Evolutionary conservation across 192 early-diverging fungal genomes (phyloP).

Genomic region (Phlyctochytrium bullatum): DNA sequence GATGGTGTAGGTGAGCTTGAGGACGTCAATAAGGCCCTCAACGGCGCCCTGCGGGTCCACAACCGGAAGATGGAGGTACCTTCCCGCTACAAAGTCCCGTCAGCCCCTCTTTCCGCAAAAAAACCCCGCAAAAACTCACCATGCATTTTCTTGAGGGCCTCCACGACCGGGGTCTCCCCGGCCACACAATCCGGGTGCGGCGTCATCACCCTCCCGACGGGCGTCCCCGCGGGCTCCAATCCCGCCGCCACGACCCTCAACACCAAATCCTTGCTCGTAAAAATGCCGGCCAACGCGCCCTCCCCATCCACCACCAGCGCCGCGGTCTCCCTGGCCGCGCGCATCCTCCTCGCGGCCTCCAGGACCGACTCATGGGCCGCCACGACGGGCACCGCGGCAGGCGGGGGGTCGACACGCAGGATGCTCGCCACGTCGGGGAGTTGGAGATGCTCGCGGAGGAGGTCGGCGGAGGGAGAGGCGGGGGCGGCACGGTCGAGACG

Average conservation of each 20-base stretch:
- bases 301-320: slow-evolving; percentile 41
- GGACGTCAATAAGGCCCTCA: slow-evolving; percentile 48
- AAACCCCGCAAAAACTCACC: slow-evolving; percentile 10
- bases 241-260: slow-evolving; percentile 48
- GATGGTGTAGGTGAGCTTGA: slow-evolving; percentile 47
- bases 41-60: slow-evolving; percentile 33
- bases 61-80: slow-evolving; percentile 51
- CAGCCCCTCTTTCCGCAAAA: not conserved
- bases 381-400: slow-evolving; percentile 30
- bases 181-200: slow-evolving; percentile 46
- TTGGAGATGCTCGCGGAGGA: slow-evolving; percentile 55
- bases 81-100: slow-evolving; percentile 18
- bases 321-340: slow-evolving; percentile 37
- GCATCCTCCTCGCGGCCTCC: slow-evolving; percentile 46
- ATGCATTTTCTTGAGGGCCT: slow-evolving; percentile 50
- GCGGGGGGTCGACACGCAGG: slow-evolving; percentile 39
- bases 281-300: slow-evolving; percentile 46
- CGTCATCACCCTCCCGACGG: slow-evolving; percentile 92
- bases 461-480: slow-evolving; percentile 26
- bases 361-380: slow-evolving; percentile 35
- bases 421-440: slow-evolving; percentile 68
- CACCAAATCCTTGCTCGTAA: slow-evolving; percentile 55
- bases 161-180: slow-evolving; percentile 40
- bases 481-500: slow-evolving; percentile 43
- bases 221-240: slow-evolving; percentile 82